Evolutionary conservation across 1,284 basidiomycete genomes (phyloP), one percentile per base, ranked within the genome.

Genomic region (Coniferiporia sulphurascens): DNA sequence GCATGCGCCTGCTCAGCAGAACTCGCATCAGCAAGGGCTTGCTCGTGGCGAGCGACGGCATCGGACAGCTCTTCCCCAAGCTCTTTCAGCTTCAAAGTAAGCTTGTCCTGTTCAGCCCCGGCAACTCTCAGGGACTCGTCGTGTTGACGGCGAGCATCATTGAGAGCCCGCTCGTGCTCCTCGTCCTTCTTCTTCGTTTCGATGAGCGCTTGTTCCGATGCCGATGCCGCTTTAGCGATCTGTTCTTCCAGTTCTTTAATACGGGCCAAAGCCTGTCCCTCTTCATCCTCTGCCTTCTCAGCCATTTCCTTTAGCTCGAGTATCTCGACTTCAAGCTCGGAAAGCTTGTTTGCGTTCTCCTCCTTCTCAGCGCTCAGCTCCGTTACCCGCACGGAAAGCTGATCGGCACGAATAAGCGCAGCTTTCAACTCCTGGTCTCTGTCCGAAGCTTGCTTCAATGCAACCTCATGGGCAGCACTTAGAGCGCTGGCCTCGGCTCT

Each of bases 321-420:
- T 41, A 92, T 78, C 67, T 92, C 87, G 50, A 89, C 74, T 72
- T 94, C 89, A 12, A 93, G 78, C 63, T 90, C 86, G 0, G 86
- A 89, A 12, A 95, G 77, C 69, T 86, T 91, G 66, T 76, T 81
- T 50, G 86, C 83, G 53, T 77, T 82, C 65, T 93, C 91, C 64
- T 90, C 89, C 67, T 85, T 84, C 72, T 92, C 88, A 19, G 70
- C 70, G 66, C 81, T 83, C 57, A 91, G 73, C 48, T 77, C 73
- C 6, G 71, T 71, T 2, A 91, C 65, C 67, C 90, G 84, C 12
- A 76, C 69, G 60, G 78, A 73, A 13, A 87, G 74, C 7, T 73
- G 68, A 38, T 79, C 77, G 1, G 72, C 71, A 49, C 75, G 73
- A n/a, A 76, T 70, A 15, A 73, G 73, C 62, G 79, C 78, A 45